These are phyloP conservation scores for Russula earlei DNA, from an alignment of 768 basidiomycete genomes.

Conservation along the genomic window DNA sequence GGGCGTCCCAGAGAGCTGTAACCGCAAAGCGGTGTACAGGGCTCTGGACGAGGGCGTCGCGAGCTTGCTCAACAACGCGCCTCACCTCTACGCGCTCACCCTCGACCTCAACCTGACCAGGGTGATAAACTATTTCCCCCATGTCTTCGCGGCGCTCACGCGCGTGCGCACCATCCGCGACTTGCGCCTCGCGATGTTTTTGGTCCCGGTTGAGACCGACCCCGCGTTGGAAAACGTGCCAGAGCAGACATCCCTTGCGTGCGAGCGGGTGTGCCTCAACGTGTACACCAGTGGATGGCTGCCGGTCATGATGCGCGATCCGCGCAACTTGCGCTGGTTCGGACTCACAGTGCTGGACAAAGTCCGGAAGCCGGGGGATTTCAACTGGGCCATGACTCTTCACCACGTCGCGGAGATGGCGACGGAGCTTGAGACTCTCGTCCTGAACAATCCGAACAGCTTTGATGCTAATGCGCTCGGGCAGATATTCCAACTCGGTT, in stretches of 20 bases:
- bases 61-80: not conserved
- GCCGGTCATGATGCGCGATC: not conserved
- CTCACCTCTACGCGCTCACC: not conserved
- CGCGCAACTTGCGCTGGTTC: slow-evolving; percentile 12
- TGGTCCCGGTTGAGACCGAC: not conserved
- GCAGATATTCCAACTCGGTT: not conserved
- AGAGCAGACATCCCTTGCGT: not conserved
- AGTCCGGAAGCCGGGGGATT: not conserved
- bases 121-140: not conserved
- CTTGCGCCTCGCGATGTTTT: not conserved
- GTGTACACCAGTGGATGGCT: slow-evolving; percentile 1
- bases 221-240: not conserved
- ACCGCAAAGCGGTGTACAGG: not conserved
- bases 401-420: not conserved
- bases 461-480: slow-evolving; percentile 3
- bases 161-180: slow-evolving; percentile 6
- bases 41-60: not conserved
- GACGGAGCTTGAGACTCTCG: slow-evolving; percentile 6
- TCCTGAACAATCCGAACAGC: not conserved
- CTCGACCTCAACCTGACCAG: not conserved
- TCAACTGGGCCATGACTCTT: not conserved
- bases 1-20: not conserved
- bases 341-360: not conserved
- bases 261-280: not conserved
- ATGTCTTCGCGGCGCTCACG: not conserved